Evolutionary conservation across 768 basidiomycete species (phyloP).

Genomic region (Pleurotus eryngii): DNA sequence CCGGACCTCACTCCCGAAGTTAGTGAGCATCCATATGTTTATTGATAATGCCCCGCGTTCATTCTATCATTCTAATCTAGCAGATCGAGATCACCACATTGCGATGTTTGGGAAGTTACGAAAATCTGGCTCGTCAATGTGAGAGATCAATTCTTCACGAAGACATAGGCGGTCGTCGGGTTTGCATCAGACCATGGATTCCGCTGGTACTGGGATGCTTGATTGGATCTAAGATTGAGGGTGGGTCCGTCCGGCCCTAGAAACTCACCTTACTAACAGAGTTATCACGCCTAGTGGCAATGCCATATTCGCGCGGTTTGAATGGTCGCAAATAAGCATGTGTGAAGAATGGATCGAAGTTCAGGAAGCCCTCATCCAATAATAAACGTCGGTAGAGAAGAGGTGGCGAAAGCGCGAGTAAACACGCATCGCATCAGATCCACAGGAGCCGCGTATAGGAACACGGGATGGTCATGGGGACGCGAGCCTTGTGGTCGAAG

Average conservation of each 20-base stretch:
- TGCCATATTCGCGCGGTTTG: constrained; percentile 6
- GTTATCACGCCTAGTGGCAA: not conserved
- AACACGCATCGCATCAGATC: no score
- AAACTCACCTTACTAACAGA: not conserved
- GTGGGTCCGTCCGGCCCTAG: constrained; percentile 4
- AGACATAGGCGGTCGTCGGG: no score
- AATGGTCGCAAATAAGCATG: constrained; percentile 5
- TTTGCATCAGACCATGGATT: no score
- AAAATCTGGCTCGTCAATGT: no score
- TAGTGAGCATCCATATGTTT: not conserved
- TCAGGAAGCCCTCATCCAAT: not conserved
- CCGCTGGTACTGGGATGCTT: no score
- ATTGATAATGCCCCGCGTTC: no score
- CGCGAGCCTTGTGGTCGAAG: not conserved
- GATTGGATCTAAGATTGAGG: constrained; percentile 3
- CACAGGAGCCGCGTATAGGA: no score
- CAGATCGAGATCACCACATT: no score
- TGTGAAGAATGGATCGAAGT: not conserved
- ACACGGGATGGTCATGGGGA: not conserved
- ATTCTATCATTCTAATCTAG: no score
- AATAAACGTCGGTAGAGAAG: not conserved
- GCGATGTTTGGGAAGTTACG: no score
- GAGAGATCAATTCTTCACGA: no score
- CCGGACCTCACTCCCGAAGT: constrained; percentile 1
- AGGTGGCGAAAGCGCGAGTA: not conserved